Evolutionary conservation across 768 basidiomycete genomes (phyloP).

Genomic region (Lenzites betulinus): DNA sequence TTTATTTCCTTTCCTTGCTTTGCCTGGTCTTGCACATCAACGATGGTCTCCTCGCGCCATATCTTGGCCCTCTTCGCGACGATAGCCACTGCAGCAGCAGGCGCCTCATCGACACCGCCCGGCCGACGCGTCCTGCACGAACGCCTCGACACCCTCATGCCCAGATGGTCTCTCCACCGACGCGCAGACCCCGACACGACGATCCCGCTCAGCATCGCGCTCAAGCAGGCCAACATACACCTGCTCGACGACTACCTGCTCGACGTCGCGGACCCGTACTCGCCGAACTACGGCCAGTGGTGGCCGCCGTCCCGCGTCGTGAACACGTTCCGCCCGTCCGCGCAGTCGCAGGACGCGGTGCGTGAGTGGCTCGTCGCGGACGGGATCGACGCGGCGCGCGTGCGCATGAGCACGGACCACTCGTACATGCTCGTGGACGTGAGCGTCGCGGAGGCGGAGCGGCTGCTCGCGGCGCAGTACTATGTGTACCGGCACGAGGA

Average conservation of each 20-base stretch:
- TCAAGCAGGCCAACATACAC: slow-evolving; percentile 38
- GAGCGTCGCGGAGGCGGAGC: slow-evolving; percentile 44
- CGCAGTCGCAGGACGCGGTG: slow-evolving; percentile 32
- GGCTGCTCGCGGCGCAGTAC: slow-evolving; percentile 46
- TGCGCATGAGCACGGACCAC: slow-evolving; percentile 35
- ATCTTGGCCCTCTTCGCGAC: not conserved
- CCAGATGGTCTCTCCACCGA: slow-evolving; percentile 42
- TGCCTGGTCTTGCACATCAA: not conserved
- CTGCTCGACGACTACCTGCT: slow-evolving; percentile 34
- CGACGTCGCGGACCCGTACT: slow-evolving; percentile 40
- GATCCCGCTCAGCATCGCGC: slow-evolving; percentile 38
- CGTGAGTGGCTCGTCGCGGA: slow-evolving; percentile 33
- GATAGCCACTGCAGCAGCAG: not conserved
- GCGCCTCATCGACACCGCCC: not conserved
- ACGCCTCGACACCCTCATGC: slow-evolving; percentile 28
- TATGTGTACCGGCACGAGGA: slow-evolving; percentile 42
- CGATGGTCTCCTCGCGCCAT: not conserved
- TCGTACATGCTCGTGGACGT: slow-evolving; percentile 36
- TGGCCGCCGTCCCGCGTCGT: slow-evolving; percentile 36
- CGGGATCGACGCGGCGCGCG: slow-evolving; percentile 30
- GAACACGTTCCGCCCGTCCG: slow-evolving; percentile 34
- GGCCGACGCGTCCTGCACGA: slow-evolving; percentile 9
- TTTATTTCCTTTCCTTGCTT: not conserved
- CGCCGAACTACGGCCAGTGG: slow-evolving; percentile 38
- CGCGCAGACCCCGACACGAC: slow-evolving; percentile 34